phyloP scores from a whole-genome alignment of 169 alveolate genomes.

The Eimeria tenella region DNA sequence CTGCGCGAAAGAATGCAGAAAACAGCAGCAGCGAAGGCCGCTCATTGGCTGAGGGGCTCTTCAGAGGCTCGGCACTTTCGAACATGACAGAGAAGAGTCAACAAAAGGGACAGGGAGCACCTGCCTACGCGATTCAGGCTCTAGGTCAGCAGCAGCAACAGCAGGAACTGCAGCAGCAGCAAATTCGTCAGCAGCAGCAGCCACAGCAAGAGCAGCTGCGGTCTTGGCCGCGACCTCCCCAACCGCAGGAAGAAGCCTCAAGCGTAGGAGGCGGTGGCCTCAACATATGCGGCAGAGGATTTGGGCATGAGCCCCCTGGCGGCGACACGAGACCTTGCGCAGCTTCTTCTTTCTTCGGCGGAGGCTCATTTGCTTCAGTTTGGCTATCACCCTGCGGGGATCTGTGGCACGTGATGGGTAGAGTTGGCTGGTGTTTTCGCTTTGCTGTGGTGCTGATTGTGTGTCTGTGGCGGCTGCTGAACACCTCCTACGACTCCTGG shows the following conservation, averaged over 20 bases:
- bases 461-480: slow-evolving; percentile 55
- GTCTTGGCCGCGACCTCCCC: slow-evolving; percentile 5
- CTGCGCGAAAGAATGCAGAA: background rate
- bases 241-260: slow-evolving; percentile 3
- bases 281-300: background rate
- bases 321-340: slow-evolving; percentile 13
- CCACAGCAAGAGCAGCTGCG: slow-evolving; percentile 43
- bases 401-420: background rate
- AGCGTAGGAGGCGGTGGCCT: background rate
- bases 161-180: background rate
- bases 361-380: background rate
- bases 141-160: slow-evolving; percentile 4
- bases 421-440: slow-evolving; percentile 18
- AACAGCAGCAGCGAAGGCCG: background rate
- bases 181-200: background rate
- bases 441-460: slow-evolving; percentile 53
- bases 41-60: background rate
- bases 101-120: background rate
- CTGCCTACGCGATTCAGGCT: background rate
- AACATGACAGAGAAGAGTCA: background rate
- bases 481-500: slow-evolving; percentile 70
- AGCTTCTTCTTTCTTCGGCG: slow-evolving; percentile 15
- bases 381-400: background rate
- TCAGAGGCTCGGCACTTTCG: background rate
- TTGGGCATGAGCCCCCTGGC: background rate